These are phyloP conservation scores for Trichoderma sp. DNA, from an alignment of 2,329 filamentous ascomycete genomes.

Conservation along the genomic window DNA sequence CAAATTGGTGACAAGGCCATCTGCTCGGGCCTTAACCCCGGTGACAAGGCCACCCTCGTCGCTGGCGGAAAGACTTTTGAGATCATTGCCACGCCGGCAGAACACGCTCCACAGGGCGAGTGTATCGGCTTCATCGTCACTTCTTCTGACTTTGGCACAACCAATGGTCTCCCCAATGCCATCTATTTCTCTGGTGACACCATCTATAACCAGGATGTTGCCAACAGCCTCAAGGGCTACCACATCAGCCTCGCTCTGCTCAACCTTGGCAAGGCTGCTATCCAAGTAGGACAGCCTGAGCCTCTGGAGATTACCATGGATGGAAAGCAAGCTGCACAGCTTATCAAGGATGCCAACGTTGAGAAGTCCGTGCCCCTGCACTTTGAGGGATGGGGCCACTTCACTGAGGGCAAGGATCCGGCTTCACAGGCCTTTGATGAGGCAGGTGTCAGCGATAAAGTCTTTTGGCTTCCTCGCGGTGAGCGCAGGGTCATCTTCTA, in stretches of 20 bases:
- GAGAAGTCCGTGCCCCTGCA: slow-evolving; percentile 53
- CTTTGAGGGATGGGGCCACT: slow-evolving; percentile 52
- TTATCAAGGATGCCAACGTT: slow-evolving; percentile 46
- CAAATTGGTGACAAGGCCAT: slow-evolving; percentile 50
- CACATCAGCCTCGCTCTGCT: slow-evolving; percentile 47
- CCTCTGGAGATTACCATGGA: slow-evolving; percentile 50
- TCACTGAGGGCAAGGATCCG: slow-evolving; percentile 41
- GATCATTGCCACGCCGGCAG: slow-evolving; percentile 49
- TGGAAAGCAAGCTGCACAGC: slow-evolving; percentile 45
- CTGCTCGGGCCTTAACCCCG: slow-evolving; percentile 45
- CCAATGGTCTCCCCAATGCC: slow-evolving; percentile 47
- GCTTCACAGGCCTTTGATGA: slow-evolving; percentile 39
- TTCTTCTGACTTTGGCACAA: slow-evolving; percentile 42
- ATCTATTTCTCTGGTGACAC: slow-evolving; percentile 57
- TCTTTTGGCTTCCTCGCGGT: slow-evolving; percentile 43
- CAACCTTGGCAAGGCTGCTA: slow-evolving; percentile 46
- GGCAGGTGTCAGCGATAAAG: slow-evolving; percentile 42
- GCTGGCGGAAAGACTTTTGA: slow-evolving; percentile 43
- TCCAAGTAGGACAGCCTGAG: slow-evolving; percentile 33
- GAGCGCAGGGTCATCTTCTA: slow-evolving; percentile 26
- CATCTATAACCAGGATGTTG: slow-evolving; percentile 49
- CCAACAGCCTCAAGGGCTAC: slow-evolving; percentile 41
- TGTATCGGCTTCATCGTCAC: slow-evolving; percentile 51
- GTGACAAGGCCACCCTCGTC: slow-evolving; percentile 41
- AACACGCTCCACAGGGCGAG: slow-evolving; percentile 50